phyloP scores from a whole-genome alignment of 768 basidiomycete genomes.

The Suillus subaureus region DNA sequence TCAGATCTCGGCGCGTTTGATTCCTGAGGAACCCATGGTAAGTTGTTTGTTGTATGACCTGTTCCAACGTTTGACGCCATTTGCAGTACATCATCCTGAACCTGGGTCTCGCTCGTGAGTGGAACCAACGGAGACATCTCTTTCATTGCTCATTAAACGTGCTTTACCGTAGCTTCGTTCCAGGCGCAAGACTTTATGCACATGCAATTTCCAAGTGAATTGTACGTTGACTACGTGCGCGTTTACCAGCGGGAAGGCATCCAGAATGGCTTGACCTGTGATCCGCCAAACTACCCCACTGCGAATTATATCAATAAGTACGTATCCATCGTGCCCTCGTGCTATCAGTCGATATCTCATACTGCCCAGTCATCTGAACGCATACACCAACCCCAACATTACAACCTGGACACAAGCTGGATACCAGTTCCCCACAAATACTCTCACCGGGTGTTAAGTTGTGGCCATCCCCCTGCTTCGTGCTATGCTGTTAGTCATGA shows the following conservation, averaged over 20 bases:
- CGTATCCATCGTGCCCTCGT: slow-evolving; percentile 18
- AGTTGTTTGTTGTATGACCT: slow-evolving; percentile 27
- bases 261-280: slow-evolving; percentile 73
- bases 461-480: slow-evolving; percentile 24
- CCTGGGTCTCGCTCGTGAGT: slow-evolving; percentile 71
- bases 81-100: slow-evolving; percentile 81
- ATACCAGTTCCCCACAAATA: slow-evolving; percentile 75
- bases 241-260: slow-evolving; percentile 80
- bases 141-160: slow-evolving; percentile 4
- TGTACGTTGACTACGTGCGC: slow-evolving; percentile 90
- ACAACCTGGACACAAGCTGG: slow-evolving; percentile 86
- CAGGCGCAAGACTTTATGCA: slow-evolving; percentile 71
- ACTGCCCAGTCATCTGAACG: slow-evolving; percentile 38
- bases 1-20: slow-evolving; percentile 64
- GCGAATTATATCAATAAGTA: slow-evolving; percentile 74
- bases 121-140: not conserved
- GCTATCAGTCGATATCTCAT: slow-evolving; percentile 13
- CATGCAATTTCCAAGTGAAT: slow-evolving; percentile 73
- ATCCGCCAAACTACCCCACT: slow-evolving; percentile 80
- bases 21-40: slow-evolving; percentile 93
- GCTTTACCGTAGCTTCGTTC: slow-evolving; percentile 53
- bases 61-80: slow-evolving; percentile 14
- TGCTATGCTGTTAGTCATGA: slow-evolving; percentile 15
- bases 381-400: slow-evolving; percentile 80
- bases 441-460: slow-evolving; percentile 36